Evolutionary conservation across 2,329 filamentous ascomycete species (phyloP).

Genomic region (Claviceps arundinis): DNA sequence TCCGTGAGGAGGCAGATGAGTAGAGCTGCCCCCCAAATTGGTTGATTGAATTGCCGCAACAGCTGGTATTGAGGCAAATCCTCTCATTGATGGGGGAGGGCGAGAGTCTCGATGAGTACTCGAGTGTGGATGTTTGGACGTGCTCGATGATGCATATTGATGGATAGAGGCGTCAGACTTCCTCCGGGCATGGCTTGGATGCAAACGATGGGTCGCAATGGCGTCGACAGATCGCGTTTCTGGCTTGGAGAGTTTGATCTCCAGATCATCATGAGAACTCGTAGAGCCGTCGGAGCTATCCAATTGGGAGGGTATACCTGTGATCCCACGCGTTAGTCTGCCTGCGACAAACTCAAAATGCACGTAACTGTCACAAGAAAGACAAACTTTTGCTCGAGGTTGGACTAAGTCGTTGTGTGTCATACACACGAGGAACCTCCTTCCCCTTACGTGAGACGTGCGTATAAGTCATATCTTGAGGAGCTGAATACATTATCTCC

Average conservation of each 20-base stretch:
- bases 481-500: constrained; percentile 19
- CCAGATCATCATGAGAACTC: constrained; percentile 26
- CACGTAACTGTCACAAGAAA: not conserved
- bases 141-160: constrained; percentile 8
- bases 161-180: constrained; percentile 18
- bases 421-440: constrained; percentile 23
- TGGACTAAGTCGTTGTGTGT: constrained; percentile 21
- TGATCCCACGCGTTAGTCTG: not conserved
- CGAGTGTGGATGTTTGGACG: constrained; percentile 7
- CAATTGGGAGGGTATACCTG: constrained; percentile 7
- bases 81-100: constrained; percentile 19
- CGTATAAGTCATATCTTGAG: constrained; percentile 13
- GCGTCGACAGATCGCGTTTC: constrained; percentile 3
- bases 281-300: constrained; percentile 25
- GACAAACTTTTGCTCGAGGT: constrained; percentile 23
- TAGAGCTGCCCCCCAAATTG: not conserved
- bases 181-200: constrained; percentile 16
- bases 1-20: not conserved
- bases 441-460: constrained; percentile 28
- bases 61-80: constrained; percentile 14
- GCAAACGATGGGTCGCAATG: constrained; percentile 9
- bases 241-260: constrained; percentile 20
- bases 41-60: constrained; percentile 1
- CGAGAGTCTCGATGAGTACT: constrained; percentile 11
- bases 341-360: not conserved